Base-by-base conservation (phyloP, 306 rosid species). In the Alnus rubra region DNA sequence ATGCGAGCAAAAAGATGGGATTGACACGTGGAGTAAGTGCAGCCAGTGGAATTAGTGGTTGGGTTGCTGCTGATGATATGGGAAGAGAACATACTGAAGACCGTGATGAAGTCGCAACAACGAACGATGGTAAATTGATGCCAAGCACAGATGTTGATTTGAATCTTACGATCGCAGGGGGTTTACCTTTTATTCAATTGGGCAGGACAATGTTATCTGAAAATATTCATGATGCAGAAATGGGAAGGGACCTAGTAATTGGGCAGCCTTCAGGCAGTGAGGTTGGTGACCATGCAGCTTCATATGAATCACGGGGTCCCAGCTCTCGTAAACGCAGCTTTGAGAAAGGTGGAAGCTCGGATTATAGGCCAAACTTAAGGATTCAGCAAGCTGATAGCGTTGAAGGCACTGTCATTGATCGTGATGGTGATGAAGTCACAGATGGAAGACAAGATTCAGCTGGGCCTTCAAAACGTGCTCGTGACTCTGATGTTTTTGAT, bases 1-100 rank as follows among this genome's bases (percentile, higher is more conserved):
- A 91, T 80, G 80, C 92, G 44, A 90, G 94, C 85, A 96, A 90
- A 87, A 96, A 93, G 85, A 77, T 96, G 94, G 98, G 96, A 68
- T 84, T 96, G 83, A 96, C 94, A 50, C 99, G 98, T n/a, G 99
- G 99, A 65, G 97, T 75, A 71, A 96, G 98, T 87, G 99, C 99
- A 76, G 99, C 99, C 30, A 96, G 99, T 82, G 99, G 99, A 74
- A 96, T 96, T 77, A 91, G 86, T 84, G 99, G 99, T 81, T 93
- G 99, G 99, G 86, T 89, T 69, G 90, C 97, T 71, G 89, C 92
- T 44, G 98, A 93, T 77, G 96, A 96, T 78, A 82, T 83, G 10
- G 96, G 87, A 77, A 96, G 92, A 91, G 99, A 93, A 79, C 98
- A 89, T 74, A 88, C 86, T 55, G 99, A 83, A 84, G 98, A 96